These are phyloP conservation scores for Candida tallmaniae DNA, from an alignment of 805 yeast genomes.

Conservation along the genomic window DNA sequence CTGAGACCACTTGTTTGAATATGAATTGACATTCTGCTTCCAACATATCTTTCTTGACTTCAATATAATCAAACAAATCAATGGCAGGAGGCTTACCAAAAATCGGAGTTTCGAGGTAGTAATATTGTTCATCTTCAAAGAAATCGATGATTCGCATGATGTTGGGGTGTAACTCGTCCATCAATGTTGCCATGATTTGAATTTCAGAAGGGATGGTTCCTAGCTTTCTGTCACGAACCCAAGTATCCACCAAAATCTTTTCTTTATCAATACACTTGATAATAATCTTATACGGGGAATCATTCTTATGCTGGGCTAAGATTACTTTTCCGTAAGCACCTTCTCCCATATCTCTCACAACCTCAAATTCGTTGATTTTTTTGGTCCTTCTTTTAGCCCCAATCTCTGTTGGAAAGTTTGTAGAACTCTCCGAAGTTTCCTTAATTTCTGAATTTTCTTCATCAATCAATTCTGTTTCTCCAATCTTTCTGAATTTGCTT, in stretches of 20 bases:
- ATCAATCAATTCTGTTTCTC: constrained; percentile 41
- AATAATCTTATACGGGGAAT: constrained; percentile 62
- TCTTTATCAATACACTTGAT: constrained; percentile 89
- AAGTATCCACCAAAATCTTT: constrained; percentile 89
- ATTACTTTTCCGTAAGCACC: constrained; percentile 97
- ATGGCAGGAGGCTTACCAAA: constrained; percentile 89
- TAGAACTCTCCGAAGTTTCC: constrained; percentile 30
- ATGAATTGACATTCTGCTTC: constrained; percentile 76
- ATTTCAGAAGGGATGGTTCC: constrained; percentile 98
- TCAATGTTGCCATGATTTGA: constrained; percentile 82
- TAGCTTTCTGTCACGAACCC: constrained; percentile 88
- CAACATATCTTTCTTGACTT: constrained; percentile 73
- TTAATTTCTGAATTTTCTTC: constrained; percentile 44
- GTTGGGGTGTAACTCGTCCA: constrained; percentile 77
- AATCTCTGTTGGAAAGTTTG: constrained; percentile 44
- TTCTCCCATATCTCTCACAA: constrained; percentile 80
- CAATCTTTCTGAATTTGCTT: background rate
- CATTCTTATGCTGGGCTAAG: constrained; percentile 63
- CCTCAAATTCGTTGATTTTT: constrained; percentile 63
- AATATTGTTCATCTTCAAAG: constrained; percentile 86
- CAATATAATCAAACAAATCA: constrained; percentile 90
- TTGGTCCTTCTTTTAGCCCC: constrained; percentile 72
- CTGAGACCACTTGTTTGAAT: constrained; percentile 73
- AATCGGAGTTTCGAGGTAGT: constrained; percentile 86
- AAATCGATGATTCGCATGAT: constrained; percentile 83